phyloP scores from a whole-genome alignment of 139 green algal species.

The Nannochloris sp. region DNA sequence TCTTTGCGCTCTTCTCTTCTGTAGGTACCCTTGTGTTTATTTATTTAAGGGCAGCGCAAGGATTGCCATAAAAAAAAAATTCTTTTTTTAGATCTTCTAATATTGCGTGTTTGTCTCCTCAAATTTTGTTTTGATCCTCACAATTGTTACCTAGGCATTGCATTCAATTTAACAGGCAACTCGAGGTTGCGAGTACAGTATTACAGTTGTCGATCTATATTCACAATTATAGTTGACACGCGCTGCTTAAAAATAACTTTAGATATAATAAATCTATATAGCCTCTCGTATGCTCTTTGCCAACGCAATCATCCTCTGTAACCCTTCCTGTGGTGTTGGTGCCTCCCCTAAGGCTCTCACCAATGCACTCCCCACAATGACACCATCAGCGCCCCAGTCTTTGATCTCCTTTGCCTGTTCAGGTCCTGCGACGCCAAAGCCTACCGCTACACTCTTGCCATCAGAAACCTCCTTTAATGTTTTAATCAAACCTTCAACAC shows the following conservation, averaged over 20 bases:
- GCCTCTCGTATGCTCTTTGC: slow-evolving; percentile 38
- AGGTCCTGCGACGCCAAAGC: slow-evolving; percentile 88
- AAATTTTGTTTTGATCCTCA: no score
- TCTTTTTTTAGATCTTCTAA: background rate
- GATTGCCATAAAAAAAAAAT: slow-evolving; percentile 16
- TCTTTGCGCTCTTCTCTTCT: slow-evolving; percentile 41
- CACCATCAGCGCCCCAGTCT: slow-evolving; percentile 90
- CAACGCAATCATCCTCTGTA: slow-evolving; percentile 51
- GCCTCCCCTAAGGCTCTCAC: slow-evolving; percentile 80
- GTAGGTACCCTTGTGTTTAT: slow-evolving; percentile 37
- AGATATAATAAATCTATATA: slow-evolving; percentile 11
- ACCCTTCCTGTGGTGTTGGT: slow-evolving; percentile 41
- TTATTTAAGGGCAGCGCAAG: slow-evolving; percentile 25
- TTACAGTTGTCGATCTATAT: no score
- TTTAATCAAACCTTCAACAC: slow-evolving; percentile 78
- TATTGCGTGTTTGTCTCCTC: no score
- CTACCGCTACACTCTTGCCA: slow-evolving; percentile 84
- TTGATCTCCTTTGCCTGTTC: slow-evolving; percentile 77
- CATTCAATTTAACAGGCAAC: no score
- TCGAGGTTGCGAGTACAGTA: no score
- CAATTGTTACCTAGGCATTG: no score
- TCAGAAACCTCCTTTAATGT: slow-evolving; percentile 58
- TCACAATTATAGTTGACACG: no score
- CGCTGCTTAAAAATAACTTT: background rate
- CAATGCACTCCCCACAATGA: slow-evolving; percentile 92